Conservation (phyloP, 495 filamentous ascomycete genomes). For the Lophiotrema nucula region DNA sequence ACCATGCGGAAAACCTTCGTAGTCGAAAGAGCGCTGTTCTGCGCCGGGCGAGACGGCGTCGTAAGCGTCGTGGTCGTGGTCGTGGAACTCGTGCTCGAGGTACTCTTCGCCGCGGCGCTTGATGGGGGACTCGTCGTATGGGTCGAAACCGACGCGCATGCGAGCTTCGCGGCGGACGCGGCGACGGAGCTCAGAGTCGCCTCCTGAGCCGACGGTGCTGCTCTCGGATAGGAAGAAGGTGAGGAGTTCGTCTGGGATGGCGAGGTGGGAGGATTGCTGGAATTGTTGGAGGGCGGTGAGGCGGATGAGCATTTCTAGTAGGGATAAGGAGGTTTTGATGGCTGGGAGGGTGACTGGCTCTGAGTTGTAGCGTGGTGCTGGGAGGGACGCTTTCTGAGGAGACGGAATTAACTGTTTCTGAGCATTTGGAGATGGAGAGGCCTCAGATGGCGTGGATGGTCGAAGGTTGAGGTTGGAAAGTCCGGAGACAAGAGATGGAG, state of each 20-base stretch:
- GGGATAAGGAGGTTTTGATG: constrained; percentile 73
- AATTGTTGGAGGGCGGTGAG: constrained; percentile 94
- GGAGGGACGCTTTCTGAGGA: constrained; percentile 53
- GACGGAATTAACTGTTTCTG: constrained; percentile 28
- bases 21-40: constrained; percentile 10
- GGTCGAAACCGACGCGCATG: constrained; percentile 84
- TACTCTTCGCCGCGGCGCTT: constrained; percentile 65
- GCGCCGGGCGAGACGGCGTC: constrained; percentile 4
- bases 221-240: constrained; percentile 92
- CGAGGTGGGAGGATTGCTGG: constrained; percentile 87
- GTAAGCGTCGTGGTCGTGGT: constrained; percentile 6
- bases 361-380: constrained; percentile 34
- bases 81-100: constrained; percentile 45
- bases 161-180: constrained; percentile 70
- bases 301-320: constrained; percentile 91
- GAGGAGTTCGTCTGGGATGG: constrained; percentile 91
- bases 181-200: constrained; percentile 67
- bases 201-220: constrained; percentile 67
- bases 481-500: constrained; percentile 42
- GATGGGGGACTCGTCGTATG: constrained; percentile 70
- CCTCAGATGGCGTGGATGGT: constrained; percentile 29
- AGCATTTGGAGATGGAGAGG: constrained; percentile 35
- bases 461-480: constrained; percentile 40
- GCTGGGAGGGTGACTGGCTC: constrained; percentile 21
- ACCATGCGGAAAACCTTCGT: constrained; percentile 29